Evolutionary conservation across 441 rosid species (phyloP).

Genomic region (Pelargonium myrrhifolium): DNA sequence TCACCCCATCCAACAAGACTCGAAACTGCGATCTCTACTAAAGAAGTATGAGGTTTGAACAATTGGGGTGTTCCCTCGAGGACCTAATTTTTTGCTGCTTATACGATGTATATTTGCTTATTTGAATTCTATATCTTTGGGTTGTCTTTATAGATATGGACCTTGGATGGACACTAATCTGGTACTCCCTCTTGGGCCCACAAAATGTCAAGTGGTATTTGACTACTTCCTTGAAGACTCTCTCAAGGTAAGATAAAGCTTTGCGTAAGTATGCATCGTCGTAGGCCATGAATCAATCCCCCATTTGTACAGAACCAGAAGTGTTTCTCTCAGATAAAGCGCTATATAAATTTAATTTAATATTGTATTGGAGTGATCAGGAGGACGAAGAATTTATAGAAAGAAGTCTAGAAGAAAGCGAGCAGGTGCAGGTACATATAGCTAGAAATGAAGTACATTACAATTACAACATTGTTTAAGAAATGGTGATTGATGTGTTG

Average conservation of each 20-base stretch:
- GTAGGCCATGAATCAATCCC: too few species aligned
- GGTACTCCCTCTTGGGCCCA: conserved; percentile 65
- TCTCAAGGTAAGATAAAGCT: conserved; percentile 38
- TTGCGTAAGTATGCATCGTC: neutral
- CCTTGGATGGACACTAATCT: conserved; percentile 99
- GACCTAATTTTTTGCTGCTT: neutral
- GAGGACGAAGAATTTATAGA: conserved; percentile 53
- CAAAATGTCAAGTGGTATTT: conserved; percentile 67
- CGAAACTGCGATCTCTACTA: too few species aligned
- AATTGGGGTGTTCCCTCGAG: too few species aligned
- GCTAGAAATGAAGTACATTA: too few species aligned
- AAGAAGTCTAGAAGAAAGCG: conserved; percentile 62
- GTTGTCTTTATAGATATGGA: conserved; percentile 50
- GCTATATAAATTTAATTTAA: neutral
- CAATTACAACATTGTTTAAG: too few species aligned
- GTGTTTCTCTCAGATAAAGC: neutral
- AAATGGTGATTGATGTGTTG: neutral
- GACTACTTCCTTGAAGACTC: conserved; percentile 72
- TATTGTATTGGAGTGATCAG: conserved; percentile 28
- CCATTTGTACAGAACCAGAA: too few species aligned
- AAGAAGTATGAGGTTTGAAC: too few species aligned
- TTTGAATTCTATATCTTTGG: neutral
- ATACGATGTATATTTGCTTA: neutral
- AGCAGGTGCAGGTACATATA: conserved; percentile 56
- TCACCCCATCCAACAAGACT: too few species aligned